Conservation (phyloP, 2,329 filamentous ascomycete species). For the Leptographium galeiforme region DNA sequence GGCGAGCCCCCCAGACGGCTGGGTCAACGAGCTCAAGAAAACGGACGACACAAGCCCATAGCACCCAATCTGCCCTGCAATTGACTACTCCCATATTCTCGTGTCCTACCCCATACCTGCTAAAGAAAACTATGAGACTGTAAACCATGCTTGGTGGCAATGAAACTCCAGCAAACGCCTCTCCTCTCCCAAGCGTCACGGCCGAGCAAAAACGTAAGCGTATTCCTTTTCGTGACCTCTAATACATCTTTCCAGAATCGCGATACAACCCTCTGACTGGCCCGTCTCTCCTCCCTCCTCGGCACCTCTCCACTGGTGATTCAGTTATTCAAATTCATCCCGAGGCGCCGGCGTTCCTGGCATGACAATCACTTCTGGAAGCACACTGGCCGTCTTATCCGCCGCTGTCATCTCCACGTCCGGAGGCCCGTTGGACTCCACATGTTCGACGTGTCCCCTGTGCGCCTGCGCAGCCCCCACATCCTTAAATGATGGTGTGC, state of each 20-base stretch:
- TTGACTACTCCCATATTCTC: not conserved
- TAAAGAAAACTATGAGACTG: not conserved
- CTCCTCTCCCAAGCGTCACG: not conserved
- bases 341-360: constrained; percentile 31
- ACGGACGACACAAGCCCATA: not conserved
- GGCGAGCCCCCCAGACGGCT: constrained; percentile 11
- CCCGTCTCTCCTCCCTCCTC: too few relatives aligned
- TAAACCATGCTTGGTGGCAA: constrained; percentile 1
- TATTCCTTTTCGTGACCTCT: not conserved
- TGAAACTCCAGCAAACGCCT: not conserved
- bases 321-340: constrained; percentile 6
- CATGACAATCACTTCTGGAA: constrained; percentile 34
- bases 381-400: constrained; percentile 1
- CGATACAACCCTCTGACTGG: not conserved
- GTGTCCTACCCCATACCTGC: not conserved
- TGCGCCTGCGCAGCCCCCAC: constrained; percentile 20
- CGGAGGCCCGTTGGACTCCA: not conserved
- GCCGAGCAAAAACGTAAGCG: not conserved
- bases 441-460: constrained; percentile 21
- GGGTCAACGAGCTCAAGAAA: constrained; percentile 9
- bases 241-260: not conserved
- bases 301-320: not conserved
- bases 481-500: constrained; percentile 13
- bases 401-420: not conserved
- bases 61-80: not conserved